phyloP scores from a whole-genome alignment of 2,329 filamentous ascomycete species.

The Cercospora janseana region DNA sequence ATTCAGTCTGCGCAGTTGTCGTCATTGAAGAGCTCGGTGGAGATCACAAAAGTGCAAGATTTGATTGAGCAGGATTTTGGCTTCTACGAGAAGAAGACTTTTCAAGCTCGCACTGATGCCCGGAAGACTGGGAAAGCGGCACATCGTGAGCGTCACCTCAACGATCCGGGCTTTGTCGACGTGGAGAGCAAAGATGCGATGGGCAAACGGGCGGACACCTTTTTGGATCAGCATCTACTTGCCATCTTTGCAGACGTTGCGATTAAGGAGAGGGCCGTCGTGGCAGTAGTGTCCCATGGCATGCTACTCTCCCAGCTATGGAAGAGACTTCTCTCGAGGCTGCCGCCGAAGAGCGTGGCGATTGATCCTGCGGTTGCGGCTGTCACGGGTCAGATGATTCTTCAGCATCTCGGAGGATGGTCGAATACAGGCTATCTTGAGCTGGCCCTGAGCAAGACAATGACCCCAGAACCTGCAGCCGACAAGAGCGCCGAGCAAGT shows the following conservation, averaged over 20 bases:
- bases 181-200: conserved; percentile 69
- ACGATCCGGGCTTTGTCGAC: conserved; percentile 51
- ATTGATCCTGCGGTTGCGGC: conserved; percentile 46
- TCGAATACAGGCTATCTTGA: conserved; percentile 65
- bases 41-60: conserved; percentile 46
- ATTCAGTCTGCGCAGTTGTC: conserved; percentile 59
- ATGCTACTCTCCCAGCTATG: conserved; percentile 72
- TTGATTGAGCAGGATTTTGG: conserved; percentile 76
- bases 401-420: conserved; percentile 59
- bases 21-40: conserved; percentile 23
- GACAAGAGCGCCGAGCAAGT: background rate
- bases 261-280: conserved; percentile 31
- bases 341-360: conserved; percentile 49
- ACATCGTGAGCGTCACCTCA: conserved; percentile 41
- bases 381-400: conserved; percentile 39
- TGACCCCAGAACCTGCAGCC: background rate
- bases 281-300: conserved; percentile 78
- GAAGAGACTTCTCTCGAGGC: conserved; percentile 58
- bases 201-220: conserved; percentile 60
- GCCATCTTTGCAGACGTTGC: conserved; percentile 51
- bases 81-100: conserved; percentile 63
- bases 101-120: conserved; percentile 44
- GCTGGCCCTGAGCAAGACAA: conserved; percentile 23
- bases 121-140: conserved; percentile 42
- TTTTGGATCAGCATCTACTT: conserved; percentile 63